Evolutionary conservation across 805 yeast species (phyloP).

Genomic region (Candida pseudoglaebosa): DNA sequence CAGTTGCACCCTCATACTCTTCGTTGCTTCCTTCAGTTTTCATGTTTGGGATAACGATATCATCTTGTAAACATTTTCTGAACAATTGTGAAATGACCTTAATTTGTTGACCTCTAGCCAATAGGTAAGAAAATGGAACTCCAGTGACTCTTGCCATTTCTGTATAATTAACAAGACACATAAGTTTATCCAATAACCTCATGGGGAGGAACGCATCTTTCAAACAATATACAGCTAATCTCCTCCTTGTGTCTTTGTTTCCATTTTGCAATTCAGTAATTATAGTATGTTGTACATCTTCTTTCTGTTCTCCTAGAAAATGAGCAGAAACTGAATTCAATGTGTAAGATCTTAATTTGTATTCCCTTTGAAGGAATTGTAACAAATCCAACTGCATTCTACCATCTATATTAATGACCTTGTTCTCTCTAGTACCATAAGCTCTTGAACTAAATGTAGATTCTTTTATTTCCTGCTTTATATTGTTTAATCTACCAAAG

Average conservation of each 20-base stretch:
- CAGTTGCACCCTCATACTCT: conserved; percentile 99
- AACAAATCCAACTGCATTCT: conserved; percentile 91
- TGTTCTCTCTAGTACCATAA: conserved; percentile 92
- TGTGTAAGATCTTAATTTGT: conserved; percentile 90
- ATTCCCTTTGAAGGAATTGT: conserved; percentile 91
- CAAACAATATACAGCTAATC: conserved; percentile 94
- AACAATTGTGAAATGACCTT: conserved; percentile 94
- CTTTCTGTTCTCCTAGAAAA: conserved; percentile 92
- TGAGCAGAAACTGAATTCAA: conserved; percentile 93
- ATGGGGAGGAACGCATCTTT: conserved; percentile 94
- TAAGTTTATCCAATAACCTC: conserved; percentile 81
- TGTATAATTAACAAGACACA: conserved; percentile 95
- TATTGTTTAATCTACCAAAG: conserved; percentile 70
- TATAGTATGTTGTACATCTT: conserved; percentile 96
- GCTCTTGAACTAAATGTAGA: conserved; percentile 90
- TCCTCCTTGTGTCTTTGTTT: conserved; percentile 83
- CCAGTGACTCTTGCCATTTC: conserved; percentile 99
- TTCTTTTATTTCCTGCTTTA: conserved; percentile 76
- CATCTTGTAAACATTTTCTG: conserved; percentile 84
- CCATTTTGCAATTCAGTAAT: conserved; percentile 95
- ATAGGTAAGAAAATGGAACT: conserved; percentile 87
- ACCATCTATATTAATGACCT: conserved; percentile 89
- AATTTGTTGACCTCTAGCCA: conserved; percentile 95
- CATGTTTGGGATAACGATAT: conserved; percentile 88
- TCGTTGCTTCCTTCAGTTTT: conserved; percentile 76